Base-by-base conservation (phyloP, 169 alveolate species). In the Plasmodium yoelii region DNA sequence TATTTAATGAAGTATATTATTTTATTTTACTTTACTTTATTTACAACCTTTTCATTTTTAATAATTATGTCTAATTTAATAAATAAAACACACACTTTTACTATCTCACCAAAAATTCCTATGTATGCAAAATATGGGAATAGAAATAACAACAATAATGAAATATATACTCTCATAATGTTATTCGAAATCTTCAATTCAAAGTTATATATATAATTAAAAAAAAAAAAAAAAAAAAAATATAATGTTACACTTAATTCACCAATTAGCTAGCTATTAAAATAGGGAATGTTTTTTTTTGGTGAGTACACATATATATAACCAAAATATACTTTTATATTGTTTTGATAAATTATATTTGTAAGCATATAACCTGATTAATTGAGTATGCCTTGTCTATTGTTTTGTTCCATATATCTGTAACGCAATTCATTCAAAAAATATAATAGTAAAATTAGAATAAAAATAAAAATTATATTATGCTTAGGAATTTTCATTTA, bases 321-420 rank as follows among this genome's bases (percentile, higher is more conserved):
- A 0, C 42, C 42, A 34, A 34, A 34, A 34, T 34, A 34, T 7
- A 34, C 4, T 3, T 34, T 4, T 34, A 34, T 34, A 34, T 34
- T 5, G 7, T 34, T 34, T 34, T 34, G 7, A 34, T 34, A 34
- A 34, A 34, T 34, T 34, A 34, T 34, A 34, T 34, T 34, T 34
- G 42, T 73, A 39, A 73, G 56, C 39, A 34, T 24, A 7, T 55
- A 65, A 80, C 90, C 67, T 80, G 90, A 55, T 80, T 80, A 53
- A 80, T 80, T 57, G 90, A 65, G 64, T 80, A 80, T 13, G 82
- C 90, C 39, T 65, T 67, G 56, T 80, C 90, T 34, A 80, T 69
- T n/a, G 90, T 80, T 67, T 65, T 80, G 18, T 71, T 64, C 80
- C 77, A 64, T 65, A 80, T 80, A 47, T 80, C 90, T 80, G 57